Evolutionary conservation across 2,329 filamentous ascomycete species (phyloP), one percentile per base, ranked within the genome.

Genomic region (Alternaria brassicae): DNA sequence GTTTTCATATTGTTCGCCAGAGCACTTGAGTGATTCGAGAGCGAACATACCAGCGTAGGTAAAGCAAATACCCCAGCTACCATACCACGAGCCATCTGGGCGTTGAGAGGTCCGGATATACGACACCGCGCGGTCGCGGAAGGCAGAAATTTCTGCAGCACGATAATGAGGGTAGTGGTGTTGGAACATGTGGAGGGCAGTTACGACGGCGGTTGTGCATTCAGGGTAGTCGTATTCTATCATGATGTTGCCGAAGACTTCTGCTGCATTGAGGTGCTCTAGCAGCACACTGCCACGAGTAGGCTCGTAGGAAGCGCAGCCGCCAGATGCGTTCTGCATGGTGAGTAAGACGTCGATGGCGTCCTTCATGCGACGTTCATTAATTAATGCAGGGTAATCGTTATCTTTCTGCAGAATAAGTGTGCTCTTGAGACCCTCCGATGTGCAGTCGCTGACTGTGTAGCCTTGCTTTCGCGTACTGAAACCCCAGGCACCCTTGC

Each of bases 161-260:
- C 94, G 87, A 77, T 99, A 96, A 27, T 89, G 82, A 0, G 94
- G 92, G 82, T 92, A 96, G 76, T 91, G 84, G 71, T 90, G 85
- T 66, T 87, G 86, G 82, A 98, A 98, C 2, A 94, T 83, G 4
- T 89, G 90, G 19, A 99, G 83, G 0, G 91, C 93, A 1, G 92
- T 97, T 3, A 99, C 91, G 28, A 93, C 92, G 1, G 95, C 93
- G 2, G 95, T 98, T 0, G 95, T 99, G 81, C 95, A 99, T 78
- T 99, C 95, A 0, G 94, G 93, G 73, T 99, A 98, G 76, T 97
- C 92, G 77, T 99, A 99, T 74, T 98, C 94, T 53, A 99, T 90
- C 95, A 99, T 99, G 80, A 99, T 99, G 19, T 89, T 86, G 13
- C 92, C 93, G 77, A 99, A 99, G 0, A 99, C 93, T 76, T 99